Conservation (phyloP, 2,329 filamentous ascomycete species). For the Aspergillaceae sp. region DNA sequence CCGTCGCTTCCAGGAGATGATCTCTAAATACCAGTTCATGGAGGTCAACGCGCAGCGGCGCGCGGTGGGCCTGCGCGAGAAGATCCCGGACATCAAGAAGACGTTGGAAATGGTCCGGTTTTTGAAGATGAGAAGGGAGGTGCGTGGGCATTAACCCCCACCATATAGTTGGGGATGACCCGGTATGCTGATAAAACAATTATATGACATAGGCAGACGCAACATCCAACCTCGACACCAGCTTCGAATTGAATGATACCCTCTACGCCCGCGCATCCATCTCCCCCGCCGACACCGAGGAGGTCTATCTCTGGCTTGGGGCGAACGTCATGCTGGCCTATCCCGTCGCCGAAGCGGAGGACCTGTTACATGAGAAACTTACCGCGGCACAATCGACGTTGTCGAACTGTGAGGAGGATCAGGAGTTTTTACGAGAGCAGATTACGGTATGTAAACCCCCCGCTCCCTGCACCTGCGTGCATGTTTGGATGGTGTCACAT, state of each 20-base stretch:
- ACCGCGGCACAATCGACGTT: constrained; percentile 69
- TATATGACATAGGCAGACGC: neutral
- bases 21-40: constrained; percentile 99
- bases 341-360: constrained; percentile 76
- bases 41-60: constrained; percentile 84
- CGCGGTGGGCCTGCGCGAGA: constrained; percentile 73
- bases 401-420: constrained; percentile 85
- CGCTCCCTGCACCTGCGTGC: neutral
- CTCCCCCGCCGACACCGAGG: constrained; percentile 60
- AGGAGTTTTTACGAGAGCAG: constrained; percentile 92
- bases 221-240: constrained; percentile 65
- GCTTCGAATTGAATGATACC: constrained; percentile 94
- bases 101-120: constrained; percentile 88
- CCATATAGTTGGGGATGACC: neutral
- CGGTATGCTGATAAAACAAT: neutral
- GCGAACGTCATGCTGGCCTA: constrained; percentile 98
- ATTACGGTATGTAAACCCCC: constrained; percentile 64
- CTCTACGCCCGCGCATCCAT: constrained; percentile 82
- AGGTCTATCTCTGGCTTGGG: constrained; percentile 97
- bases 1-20: constrained; percentile 40
- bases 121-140: constrained; percentile 66
- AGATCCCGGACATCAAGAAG: constrained; percentile 95
- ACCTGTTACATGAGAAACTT: constrained; percentile 68
- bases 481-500: neutral
- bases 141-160: constrained; percentile 28